Conservation (phyloP, 148 eudicot genomes). For the Amaranthus palmeri region DNA sequence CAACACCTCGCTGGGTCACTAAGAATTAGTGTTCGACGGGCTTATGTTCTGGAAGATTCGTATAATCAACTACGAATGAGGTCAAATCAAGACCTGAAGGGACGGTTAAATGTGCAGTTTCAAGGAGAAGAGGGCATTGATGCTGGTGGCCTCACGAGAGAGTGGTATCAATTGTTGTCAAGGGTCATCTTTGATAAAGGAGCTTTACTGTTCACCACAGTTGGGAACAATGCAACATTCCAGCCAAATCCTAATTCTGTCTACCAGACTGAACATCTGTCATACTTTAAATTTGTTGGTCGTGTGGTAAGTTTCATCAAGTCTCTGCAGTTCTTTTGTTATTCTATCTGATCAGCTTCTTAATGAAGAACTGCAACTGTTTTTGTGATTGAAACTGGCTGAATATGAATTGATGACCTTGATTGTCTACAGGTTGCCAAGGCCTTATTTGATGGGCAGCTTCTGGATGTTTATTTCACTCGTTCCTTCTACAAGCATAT, state of each 20-base stretch:
- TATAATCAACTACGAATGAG: conserved; percentile 95
- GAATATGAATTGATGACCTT: conserved; percentile 3
- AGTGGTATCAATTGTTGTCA: conserved; percentile 94
- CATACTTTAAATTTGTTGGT: conserved; percentile 94
- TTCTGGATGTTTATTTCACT: conserved; percentile 94
- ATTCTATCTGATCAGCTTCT: background rate
- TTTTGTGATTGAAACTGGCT: background rate
- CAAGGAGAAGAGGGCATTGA: conserved; percentile 99
- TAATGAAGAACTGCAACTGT: background rate
- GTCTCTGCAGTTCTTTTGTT: conserved; percentile 3
- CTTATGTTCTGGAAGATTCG: conserved; percentile 95
- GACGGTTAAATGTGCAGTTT: conserved; percentile 92
- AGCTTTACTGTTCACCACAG: conserved; percentile 92
- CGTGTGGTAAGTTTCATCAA: conserved; percentile 78
- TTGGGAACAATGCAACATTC: conserved; percentile 88
- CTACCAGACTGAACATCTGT: conserved; percentile 96
- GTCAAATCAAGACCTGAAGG: conserved; percentile 80
- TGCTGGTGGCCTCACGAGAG: conserved; percentile 99
- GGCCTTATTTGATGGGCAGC: conserved; percentile 92
- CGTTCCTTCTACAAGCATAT: conserved; percentile 99
- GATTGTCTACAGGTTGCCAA: conserved; percentile 69
- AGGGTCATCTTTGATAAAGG: conserved; percentile 97
- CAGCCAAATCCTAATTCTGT: conserved; percentile 99
- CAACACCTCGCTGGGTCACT: conserved; percentile 94
- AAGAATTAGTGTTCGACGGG: conserved; percentile 85